phyloP scores from a whole-genome alignment of 352 stramenopile genomes.

The Phytophthora hybrid region DNA sequence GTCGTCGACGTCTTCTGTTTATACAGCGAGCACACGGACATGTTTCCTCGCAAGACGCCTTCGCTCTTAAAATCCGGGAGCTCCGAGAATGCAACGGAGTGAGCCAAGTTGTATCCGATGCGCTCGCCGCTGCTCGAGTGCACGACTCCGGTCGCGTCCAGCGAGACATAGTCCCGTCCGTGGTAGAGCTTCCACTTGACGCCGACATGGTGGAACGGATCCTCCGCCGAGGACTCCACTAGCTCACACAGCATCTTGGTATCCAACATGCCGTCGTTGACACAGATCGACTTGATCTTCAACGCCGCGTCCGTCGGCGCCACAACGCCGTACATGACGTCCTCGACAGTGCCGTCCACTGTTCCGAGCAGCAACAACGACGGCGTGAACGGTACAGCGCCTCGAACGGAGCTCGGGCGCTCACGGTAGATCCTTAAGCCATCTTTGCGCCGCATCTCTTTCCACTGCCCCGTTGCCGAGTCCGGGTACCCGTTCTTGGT shows the following conservation, averaged over 20 bases:
- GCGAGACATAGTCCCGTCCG: constrained; percentile 53
- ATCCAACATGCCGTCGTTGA: constrained; percentile 53
- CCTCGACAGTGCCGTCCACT: constrained; percentile 54
- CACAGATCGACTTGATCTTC: constrained; percentile 52
- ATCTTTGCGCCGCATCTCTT: constrained; percentile 42
- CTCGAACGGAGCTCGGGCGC: constrained; percentile 3
- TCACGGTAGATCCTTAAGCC: constrained; percentile 41
- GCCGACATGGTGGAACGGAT: constrained; percentile 50
- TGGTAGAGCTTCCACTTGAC: constrained; percentile 54
- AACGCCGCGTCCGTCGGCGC: constrained; percentile 43
- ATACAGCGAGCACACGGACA: constrained; percentile 56
- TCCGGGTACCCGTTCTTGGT: constrained; percentile 40
- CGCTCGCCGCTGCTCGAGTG: constrained; percentile 30
- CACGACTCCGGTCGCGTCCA: constrained; percentile 47
- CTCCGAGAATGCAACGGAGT: constrained; percentile 53
- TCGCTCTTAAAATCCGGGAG: constrained; percentile 32
- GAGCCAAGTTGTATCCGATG: constrained; percentile 51
- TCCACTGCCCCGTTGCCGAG: constrained; percentile 29
- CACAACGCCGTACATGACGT: constrained; percentile 60
- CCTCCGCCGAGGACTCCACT: constrained; percentile 28
- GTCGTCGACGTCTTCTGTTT: constrained; percentile 37
- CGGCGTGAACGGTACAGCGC: constrained; percentile 29
- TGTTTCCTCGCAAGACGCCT: constrained; percentile 45
- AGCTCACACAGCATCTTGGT: constrained; percentile 50
- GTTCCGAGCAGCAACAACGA: constrained; percentile 55